Evolutionary conservation across 257 asterid genomes (phyloP), one percentile per base, ranked within the genome.

Genomic region (Solanum virginianum): DNA sequence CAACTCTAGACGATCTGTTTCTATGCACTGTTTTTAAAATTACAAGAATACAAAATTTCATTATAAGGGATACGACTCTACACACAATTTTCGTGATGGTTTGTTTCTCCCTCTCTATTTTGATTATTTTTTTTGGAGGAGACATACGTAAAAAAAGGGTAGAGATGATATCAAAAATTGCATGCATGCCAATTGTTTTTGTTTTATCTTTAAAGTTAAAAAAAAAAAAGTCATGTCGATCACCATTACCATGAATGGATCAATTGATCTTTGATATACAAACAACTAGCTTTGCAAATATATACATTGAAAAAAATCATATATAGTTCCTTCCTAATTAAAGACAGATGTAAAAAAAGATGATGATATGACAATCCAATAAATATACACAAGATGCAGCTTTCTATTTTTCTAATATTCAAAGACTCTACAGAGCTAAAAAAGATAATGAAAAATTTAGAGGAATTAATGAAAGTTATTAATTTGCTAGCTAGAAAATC

Each of bases 151-250:
- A 13, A 53, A 45, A 53, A 36, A 5, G 15, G 56, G 7, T 53
- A 53, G 7, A 53, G 17, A 53, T 7, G 56, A 53, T 4, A 53
- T 13, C 13, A 18, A 53, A 53, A 5, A 53, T 79, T 90, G 94
- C 97, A 93, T 93, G 97, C 85, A 16, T 65, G 94, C 90, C 94
- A 93, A 93, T 92, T 93, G 79, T 70, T 70, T 17, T 10, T 51
- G 1, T 70, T 69, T 39, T 74, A 8, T 74, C 59, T 45, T 74
- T 4, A 47, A 9, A 59, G 15, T 59, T 59, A 0, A 36, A 36
- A 5, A 13, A 13, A 57, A 59, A 4, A 15, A 47, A 51, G 29
- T 10, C 10, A 14, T 59, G 15, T 59, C 29, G 22, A 59, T 59
- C 66, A 59, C 14, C 29, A 59, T 59, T 59, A n/a, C 26, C 66